Base-by-base conservation (phyloP, 2,329 filamentous ascomycete species). In the Ophiosphaerella narmari region DNA sequence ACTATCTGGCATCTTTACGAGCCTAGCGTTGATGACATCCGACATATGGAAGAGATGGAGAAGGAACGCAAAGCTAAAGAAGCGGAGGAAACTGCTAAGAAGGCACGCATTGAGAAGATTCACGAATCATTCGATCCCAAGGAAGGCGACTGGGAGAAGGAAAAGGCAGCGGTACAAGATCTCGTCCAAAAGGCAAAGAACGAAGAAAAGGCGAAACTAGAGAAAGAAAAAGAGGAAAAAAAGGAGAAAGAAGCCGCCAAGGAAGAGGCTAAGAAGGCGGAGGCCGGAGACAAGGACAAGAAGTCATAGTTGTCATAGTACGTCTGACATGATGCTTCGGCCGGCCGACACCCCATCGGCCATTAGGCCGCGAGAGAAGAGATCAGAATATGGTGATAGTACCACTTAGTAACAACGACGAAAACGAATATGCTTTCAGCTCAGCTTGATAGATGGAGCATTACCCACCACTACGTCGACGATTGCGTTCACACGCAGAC, bases 1-100 rank as follows among this genome's bases (percentile, higher is more conserved):
- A 96, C 91, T 1, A 97, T 99, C 59, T 99, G 94, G 94, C 94
- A 99, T 86, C 81, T 99, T 67, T 99, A 99, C 78, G 94, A 99
- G 75, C 94, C 94, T n/a, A 96, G 91, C 66, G 90, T 97, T 13
- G 94, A 99, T 67, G 94, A 99, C 67, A 90, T 97, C 56, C 87
- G 89, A 52, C 94, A 97, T 68, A 99, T 99, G 94, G 93, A 92
- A 83, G 91, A 97, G 75, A 97, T 97, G 93, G 93, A 97, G 70
- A 81, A 86, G 58, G 92, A 97, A 71, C 86, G 88, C 47, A 82
- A 89, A 57, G 86, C 85, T 23, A 88, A 86, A 40, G 93, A 97
- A 72, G 82, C 85, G 26, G 91, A 94, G 72, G 90, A 95, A 68
- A 82, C 84, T 60, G 85, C 87, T 54, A 86, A 87, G 67, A 82